These are phyloP conservation scores for Neurospora africana DNA, from an alignment of 495 filamentous ascomycete species.

Conservation along the genomic window DNA sequence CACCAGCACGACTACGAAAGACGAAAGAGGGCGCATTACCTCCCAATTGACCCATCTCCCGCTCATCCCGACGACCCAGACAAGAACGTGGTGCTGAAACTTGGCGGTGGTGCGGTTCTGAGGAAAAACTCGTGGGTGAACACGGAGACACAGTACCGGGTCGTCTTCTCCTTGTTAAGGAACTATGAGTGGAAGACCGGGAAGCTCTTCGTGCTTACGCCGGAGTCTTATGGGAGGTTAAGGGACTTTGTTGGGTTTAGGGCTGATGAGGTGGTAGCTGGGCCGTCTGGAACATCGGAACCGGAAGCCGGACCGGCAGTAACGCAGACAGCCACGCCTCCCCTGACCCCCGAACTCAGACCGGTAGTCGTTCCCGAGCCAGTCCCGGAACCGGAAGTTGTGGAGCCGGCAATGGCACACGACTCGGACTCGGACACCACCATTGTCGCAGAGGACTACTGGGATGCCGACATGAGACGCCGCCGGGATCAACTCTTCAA, in stretches of 20 bases:
- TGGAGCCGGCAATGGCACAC: not conserved
- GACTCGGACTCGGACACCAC: not conserved
- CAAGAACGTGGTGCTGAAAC: not conserved
- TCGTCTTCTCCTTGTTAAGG: not conserved
- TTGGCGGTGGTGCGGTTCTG: not conserved
- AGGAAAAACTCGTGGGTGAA: not conserved
- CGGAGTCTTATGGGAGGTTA: not conserved
- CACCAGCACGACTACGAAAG: not conserved
- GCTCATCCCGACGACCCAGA: not conserved
- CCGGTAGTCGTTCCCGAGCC: not conserved
- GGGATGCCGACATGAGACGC: not conserved
- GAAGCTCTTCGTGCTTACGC: not conserved
- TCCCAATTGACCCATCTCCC: not conserved
- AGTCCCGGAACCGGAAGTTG: not conserved
- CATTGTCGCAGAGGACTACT: not conserved
- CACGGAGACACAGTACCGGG: not conserved
- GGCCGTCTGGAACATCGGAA: not conserved
- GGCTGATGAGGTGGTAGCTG: not conserved
- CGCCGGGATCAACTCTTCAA: not conserved
- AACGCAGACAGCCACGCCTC: not conserved
- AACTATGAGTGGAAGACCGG: not conserved
- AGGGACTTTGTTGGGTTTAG: not conserved
- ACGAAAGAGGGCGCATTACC: not conserved
- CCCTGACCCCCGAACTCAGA: not conserved
- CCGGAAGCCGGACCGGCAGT: not conserved